Evolutionary conservation across 176 grass and related monocot species (phyloP), one percentile per base, ranked within the genome.

Genomic region (Urochloa ruziziensis): DNA sequence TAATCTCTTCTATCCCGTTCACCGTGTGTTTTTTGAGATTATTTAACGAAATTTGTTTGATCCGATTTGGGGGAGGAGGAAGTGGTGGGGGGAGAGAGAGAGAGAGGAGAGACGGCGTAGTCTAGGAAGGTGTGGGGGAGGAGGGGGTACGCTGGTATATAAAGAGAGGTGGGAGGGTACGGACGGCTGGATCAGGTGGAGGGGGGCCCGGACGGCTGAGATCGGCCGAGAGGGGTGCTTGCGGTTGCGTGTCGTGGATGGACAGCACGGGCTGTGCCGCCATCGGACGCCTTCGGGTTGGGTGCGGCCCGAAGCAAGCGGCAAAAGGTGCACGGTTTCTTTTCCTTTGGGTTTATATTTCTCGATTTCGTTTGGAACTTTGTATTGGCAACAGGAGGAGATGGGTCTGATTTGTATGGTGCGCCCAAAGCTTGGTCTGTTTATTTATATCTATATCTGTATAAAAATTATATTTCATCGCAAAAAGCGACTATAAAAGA

Each of bases 21-120:
- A 59, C 49, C 11, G 48, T 28, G 39, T 24, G 78, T 85, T 85
- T 86, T 88, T 82, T 42, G 84, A 84, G 77, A 75, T 60, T 81
- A 86, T 74, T 89, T 83, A 81, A 68, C 84, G 84, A 94, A 94
- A 81, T 86, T 91, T 13, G 89, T 87, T 82, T 77, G 60, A 63
- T 77, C 76, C 64, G 46, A 82, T 40, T 75, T 80, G 76, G 75
- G 80, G 75, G 75, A 81, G 67, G 49, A 10, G 14, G 30, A 37
- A 18, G 37, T 47, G 27, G 73, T 11, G 15, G 15, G 18, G 73
- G 58, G 77, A 56, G 64, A 72, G 17, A 44, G 23, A 46, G 48
- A 58, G 75, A 28, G 10, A 24, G 57, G 42, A 39, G 42, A 48
- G 82, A 81, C 53, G 62, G 75, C 64, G 81, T 82, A 6, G 86